Conservation (phyloP, 345 rosid genomes). For the Gossypium turneri region DNA sequence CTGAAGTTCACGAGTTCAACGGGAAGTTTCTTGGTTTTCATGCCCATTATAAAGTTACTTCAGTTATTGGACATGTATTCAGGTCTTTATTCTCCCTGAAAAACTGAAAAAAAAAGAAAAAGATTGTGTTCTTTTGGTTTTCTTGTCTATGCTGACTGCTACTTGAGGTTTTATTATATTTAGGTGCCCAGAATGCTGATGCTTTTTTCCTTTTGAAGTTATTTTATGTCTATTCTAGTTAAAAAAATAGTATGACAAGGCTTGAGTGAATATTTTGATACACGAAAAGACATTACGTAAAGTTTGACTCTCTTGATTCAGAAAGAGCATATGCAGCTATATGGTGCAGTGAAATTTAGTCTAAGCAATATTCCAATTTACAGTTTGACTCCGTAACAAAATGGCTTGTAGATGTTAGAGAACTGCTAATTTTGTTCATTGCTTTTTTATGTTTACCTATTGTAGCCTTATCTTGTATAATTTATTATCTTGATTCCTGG, state of each 20-base stretch:
- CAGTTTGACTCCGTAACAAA: neutral
- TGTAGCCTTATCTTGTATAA: neutral
- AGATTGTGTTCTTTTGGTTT: neutral
- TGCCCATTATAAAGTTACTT: slow-evolving; percentile 66
- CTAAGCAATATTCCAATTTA: neutral
- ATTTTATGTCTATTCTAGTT: slow-evolving; percentile 8
- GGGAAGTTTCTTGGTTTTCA: slow-evolving; percentile 59
- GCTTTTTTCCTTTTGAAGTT: neutral
- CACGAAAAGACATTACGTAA: neutral
- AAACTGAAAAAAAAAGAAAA: neutral
- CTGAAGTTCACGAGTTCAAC: slow-evolving; percentile 85
- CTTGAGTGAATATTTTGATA: neutral
- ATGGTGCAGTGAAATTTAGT: neutral
- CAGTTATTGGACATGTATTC: slow-evolving; percentile 93
- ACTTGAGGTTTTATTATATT: neutral
- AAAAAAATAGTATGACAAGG: neutral
- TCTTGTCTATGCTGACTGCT: neutral
- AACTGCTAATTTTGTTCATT: neutral
- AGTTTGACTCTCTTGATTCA: neutral
- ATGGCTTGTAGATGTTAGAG: neutral
- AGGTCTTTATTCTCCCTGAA: slow-evolving; percentile 43
- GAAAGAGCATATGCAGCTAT: neutral
- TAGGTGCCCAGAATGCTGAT: neutral
- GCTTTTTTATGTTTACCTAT: neutral
- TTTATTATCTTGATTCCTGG: neutral